Percentiles rank a stretch among this genome's conserved stretches.
Conservation (phyloP, 2,329 filamentous ascomycete species). For the Claviceps arundinis region DNA sequence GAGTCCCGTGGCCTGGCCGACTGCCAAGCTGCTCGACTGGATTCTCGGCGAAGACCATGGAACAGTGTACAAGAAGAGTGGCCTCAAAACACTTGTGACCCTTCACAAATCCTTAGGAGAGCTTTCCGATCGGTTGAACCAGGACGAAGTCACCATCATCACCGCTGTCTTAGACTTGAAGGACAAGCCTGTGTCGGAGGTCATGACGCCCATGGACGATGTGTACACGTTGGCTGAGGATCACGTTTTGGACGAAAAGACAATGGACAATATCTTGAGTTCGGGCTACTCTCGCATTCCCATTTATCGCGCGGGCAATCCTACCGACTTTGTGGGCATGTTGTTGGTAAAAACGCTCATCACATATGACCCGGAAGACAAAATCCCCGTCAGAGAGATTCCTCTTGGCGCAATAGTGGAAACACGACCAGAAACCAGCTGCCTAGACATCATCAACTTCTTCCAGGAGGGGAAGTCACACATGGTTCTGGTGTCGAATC, state of each 20-base stretch:
- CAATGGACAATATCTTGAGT: conserved; percentile 86
- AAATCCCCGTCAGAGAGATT: conserved; percentile 76
- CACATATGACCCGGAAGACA: conserved; percentile 93
- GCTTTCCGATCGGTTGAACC: conserved; percentile 77
- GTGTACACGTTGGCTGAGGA: conserved; percentile 96
- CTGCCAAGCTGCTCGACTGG: conserved; percentile 87
- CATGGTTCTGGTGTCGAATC: conserved; percentile 91
- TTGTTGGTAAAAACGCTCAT: conserved; percentile 96
- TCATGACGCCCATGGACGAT: conserved; percentile 98
- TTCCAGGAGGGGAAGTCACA: conserved; percentile 99
- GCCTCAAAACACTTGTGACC: conserved; percentile 89
- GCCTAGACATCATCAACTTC: conserved; percentile 96
- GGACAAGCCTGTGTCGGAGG: conserved; percentile 84
- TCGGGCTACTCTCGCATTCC: conserved; percentile 94
- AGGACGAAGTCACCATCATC: conserved; percentile 98
- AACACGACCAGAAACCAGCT: conserved; percentile 89
- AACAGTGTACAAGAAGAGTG: conserved; percentile 95
- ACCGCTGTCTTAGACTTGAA: conserved; percentile 92
- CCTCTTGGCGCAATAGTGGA: conserved; percentile 87
- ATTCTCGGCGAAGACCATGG: conserved; percentile 90
- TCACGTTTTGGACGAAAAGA: conserved; percentile 80
- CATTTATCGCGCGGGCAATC: conserved; percentile 75
- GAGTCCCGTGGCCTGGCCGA: conserved; percentile 83
- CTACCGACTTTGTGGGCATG: conserved; percentile 90
- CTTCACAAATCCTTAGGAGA: conserved; percentile 85